Evolutionary conservation across 306 rosid genomes (phyloP), one percentile per base, ranked within the genome.

Genomic region (Trifolium pratense): DNA sequence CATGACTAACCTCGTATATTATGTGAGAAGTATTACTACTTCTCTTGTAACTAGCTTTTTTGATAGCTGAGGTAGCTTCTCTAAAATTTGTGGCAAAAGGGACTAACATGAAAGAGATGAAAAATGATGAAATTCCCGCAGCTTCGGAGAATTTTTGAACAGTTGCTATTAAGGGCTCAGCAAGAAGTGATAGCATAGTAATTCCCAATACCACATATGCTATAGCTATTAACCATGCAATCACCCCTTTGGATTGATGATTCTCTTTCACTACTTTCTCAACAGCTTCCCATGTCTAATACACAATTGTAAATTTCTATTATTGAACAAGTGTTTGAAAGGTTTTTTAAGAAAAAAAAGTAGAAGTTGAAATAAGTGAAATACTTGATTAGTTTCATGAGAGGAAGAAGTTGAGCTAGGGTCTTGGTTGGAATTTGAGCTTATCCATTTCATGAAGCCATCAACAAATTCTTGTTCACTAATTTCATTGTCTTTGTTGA

Each of bases 41-140:
- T 58, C 77, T 84, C 75, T 85, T 81, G 18, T 68, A 84, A 40
- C 85, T 77, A 62, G 88, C 88, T 73, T 81, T 82, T 34, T 70
- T 77, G 51, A 89, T 84, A 4, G 94, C 89, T 48, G 91, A 79
- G 18, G 79, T 58, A 51, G 94, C 88, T 74, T 80, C 91, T 74
- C 91, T 84, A 31, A 87, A 80, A 81, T 83, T 89, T 67, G 89
- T 86, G 45, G 94, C 94, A 43, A 89, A 31, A 1, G 91, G 94
- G 60, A 89, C 87, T 34, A 83, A 32, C 52, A 89, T 84, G 51
- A 89, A 89, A 1, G 89, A 82, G 68, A 83, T 58, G 53, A 77
- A 83, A 81, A 89, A 89, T 36, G 91, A 79, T 23, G 89, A 86
- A 6, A 89, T 79, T 25, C 87, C 81, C 5, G 79, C 86, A n/a